Conservation (phyloP, 148 eudicot species). For the Vaccinium corymbosum region DNA sequence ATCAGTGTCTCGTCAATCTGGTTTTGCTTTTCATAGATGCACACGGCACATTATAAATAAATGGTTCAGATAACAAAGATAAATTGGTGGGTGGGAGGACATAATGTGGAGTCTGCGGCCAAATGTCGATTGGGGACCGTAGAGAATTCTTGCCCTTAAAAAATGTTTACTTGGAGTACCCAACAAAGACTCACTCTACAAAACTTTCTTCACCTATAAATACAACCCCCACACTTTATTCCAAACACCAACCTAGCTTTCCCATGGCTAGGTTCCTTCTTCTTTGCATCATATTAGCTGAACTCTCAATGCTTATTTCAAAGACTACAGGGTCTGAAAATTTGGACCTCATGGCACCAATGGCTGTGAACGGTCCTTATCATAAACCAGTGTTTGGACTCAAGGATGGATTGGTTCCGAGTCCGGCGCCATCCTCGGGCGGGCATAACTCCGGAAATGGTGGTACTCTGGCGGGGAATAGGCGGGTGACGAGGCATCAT, state of each 20-base stretch:
- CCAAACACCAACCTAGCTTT: neutral
- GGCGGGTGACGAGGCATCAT: constrained; percentile 15
- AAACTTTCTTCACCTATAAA: constrained; percentile 4
- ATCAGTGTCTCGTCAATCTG: neutral
- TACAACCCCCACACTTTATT: neutral
- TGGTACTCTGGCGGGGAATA: neutral
- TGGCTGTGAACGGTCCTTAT: neutral
- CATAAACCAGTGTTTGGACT: neutral
- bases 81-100: neutral
- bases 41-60: neutral
- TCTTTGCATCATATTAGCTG: constrained; percentile 7
- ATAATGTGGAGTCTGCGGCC: neutral
- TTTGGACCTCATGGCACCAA: neutral
- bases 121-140: neutral
- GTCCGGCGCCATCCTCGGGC: neutral
- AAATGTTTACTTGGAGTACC: neutral
- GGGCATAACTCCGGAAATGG: neutral
- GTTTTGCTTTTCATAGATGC: neutral
- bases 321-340: neutral
- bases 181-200: neutral
- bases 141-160: neutral
- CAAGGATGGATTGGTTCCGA: neutral
- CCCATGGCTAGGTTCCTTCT: constrained; percentile 17
- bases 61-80: neutral
- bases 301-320: neutral